Base-by-base conservation (phyloP, 352 stramenopile species). In the Thalassiosira mediterranea region DNA sequence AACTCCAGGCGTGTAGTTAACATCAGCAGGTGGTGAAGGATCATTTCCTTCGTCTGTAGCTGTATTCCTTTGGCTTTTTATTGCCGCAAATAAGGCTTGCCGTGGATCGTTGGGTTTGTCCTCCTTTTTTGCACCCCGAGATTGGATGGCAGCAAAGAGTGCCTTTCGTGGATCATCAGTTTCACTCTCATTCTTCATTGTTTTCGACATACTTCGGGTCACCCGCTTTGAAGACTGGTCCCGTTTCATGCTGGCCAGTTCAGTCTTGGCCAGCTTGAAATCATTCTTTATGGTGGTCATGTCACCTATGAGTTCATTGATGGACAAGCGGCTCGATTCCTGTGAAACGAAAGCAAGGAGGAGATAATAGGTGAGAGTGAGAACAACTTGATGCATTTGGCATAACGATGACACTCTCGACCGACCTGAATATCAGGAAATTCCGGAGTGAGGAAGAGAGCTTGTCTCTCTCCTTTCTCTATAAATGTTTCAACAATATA, bases 401-500 rank as follows among this genome's bases (percentile, higher is more conserved):
- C 44, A 61, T 46, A 4, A 38, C 25, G 23, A 42, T 10, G 19
- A 40, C 15, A 37, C n/a, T 44, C 57, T 64, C 3, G 34, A 46
- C 44, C 54, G 29, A 79, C 76, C 52, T 84, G 68, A 66, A 84
- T 79, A 54, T 85, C 63, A 52, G 84, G 80, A 64, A 92, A 90
- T 48, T 94, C 88, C 0, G 53, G 48, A 11, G 34, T 56, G 17
- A 94, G 51, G 37, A 84, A 69, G 46, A 94, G 72, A 19, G 74
- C 69, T 42, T 90, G 31, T 40, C 82, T 62, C 28, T 88, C 71
- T 11, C 80, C 76, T 60, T 91, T 91, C 15, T 69, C 63, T 25
- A 85, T 81, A 59, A 91, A 94, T 37, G 88, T 86, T 52, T 85
- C 80, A n/a, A 94, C 83, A 44, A 94, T 82, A 52, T 91, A 93